Conservation (phyloP, 169 alveolate species). For the Plasmodium gonderi region DNA sequence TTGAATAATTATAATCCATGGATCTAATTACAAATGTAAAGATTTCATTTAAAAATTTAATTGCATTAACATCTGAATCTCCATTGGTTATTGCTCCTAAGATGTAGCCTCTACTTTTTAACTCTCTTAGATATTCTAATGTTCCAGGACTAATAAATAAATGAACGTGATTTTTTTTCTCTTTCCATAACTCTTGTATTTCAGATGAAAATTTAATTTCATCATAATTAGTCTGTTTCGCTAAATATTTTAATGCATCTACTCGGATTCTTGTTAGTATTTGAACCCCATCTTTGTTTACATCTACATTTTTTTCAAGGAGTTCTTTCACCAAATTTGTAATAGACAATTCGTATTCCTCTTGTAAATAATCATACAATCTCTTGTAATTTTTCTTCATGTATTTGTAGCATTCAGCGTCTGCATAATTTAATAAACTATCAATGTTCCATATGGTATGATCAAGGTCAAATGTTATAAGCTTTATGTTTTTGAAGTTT, state of each 20-base stretch:
- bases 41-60: conserved; percentile 60
- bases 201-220: conserved; percentile 41
- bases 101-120: conserved; percentile 49
- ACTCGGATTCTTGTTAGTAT: conserved; percentile 30
- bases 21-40: conserved; percentile 60
- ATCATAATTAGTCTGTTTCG: conserved; percentile 46
- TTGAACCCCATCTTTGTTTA: conserved; percentile 18
- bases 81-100: conserved; percentile 74
- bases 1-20: conserved; percentile 58
- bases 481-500: conserved; percentile 36
- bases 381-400: conserved; percentile 42
- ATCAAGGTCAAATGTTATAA: conserved; percentile 60
- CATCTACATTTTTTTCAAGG: conserved; percentile 8
- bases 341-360: conserved; percentile 30
- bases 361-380: conserved; percentile 32
- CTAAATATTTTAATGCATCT: conserved; percentile 58
- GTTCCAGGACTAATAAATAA: conserved; percentile 68
- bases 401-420: conserved; percentile 55
- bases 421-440: conserved; percentile 52
- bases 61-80: conserved; percentile 60
- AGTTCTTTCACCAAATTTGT: conserved; percentile 31
- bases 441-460: conserved; percentile 73
- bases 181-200: conserved; percentile 40
- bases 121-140: conserved; percentile 48
- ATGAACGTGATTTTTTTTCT: conserved; percentile 64